A percentile compares a stretch with the other conserved stretches of the same genome.
Evolutionary conservation across 2,329 filamentous ascomycete genomes (phyloP).

Genomic region (Tolypocladium guangdongense): DNA sequence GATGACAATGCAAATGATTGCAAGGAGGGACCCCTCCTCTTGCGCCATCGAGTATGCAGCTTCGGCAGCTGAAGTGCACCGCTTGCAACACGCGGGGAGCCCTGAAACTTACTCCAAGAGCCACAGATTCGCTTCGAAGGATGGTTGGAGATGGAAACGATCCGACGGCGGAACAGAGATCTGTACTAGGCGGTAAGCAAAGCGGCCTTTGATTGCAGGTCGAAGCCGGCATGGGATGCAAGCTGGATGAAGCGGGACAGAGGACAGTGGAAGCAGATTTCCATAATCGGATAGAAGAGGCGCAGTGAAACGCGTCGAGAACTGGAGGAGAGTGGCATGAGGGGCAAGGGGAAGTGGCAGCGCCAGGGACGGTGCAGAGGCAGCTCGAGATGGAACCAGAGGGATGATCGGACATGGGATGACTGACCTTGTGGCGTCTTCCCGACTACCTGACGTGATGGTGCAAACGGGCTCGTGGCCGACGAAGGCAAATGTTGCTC

Average conservation of each 20-base stretch:
- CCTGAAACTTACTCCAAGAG: conserved; percentile 16
- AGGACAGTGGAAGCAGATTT: background rate
- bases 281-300: background rate
- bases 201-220: background rate
- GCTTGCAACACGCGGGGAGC: background rate
- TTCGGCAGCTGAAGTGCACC: background rate
- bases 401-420: background rate
- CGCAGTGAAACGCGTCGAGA: background rate
- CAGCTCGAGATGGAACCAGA: background rate
- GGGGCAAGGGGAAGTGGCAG: background rate
- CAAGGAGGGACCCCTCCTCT: background rate
- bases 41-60: background rate
- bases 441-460: conserved; percentile 18
- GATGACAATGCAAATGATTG: background rate
- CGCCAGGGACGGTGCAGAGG: background rate
- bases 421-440: conserved; percentile 17
- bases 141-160: conserved; percentile 19
- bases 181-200: conserved; percentile 8
- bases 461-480: conserved; percentile 17
- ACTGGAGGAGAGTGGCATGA: background rate
- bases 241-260: background rate
- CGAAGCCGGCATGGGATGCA: background rate
- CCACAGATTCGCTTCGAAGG: conserved; percentile 20
- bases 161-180: conserved; percentile 18
- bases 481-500: conserved; percentile 33